These are phyloP conservation scores for Leishmania martiniquensis DNA, from an alignment of 208 protist genomes.

Conservation along the genomic window DNA sequence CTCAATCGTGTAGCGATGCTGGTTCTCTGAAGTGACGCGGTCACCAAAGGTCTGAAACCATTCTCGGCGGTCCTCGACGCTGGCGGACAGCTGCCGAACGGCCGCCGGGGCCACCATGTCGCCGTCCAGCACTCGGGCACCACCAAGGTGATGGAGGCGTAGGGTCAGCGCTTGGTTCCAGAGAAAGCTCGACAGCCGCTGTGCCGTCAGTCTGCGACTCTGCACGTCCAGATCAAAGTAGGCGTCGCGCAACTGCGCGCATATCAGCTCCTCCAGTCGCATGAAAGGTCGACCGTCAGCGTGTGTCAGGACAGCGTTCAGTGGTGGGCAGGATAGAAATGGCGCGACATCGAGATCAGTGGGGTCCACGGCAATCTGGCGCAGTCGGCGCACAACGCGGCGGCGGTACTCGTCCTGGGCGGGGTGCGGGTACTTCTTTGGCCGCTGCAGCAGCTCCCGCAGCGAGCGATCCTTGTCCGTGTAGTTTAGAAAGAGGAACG, in stretches of 20 bases:
- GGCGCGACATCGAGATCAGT: constrained; percentile 72
- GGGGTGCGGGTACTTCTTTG: constrained; percentile 78
- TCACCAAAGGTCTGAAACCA: constrained; percentile 44
- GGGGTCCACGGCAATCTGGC: constrained; percentile 65
- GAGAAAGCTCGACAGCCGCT: constrained; percentile 80
- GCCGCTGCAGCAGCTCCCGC: constrained; percentile 84
- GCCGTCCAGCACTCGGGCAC: constrained; percentile 55
- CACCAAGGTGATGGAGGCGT: constrained; percentile 69
- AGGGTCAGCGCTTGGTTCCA: constrained; percentile 89
- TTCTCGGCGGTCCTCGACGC: constrained; percentile 43
- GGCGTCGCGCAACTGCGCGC: constrained; percentile 68
- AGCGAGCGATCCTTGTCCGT: constrained; percentile 58
- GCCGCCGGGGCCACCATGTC: constrained; percentile 60
- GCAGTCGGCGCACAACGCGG: constrained; percentile 73
- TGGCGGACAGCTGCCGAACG: constrained; percentile 36
- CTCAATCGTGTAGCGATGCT: constrained; percentile 48
- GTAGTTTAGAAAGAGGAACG: constrained; percentile 88
- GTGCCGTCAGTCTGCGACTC: constrained; percentile 71
- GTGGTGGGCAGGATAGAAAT: constrained; percentile 64
- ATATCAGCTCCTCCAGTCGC: constrained; percentile 49
- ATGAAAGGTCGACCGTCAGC: constrained; percentile 21
- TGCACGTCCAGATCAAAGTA: constrained; percentile 75
- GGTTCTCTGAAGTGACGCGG: constrained; percentile 44
- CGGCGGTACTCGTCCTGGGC: constrained; percentile 85
- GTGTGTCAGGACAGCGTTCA: constrained; percentile 42